A percentile compares a stretch with the other conserved stretches of the same genome.
Evolutionary conservation across 2,329 filamentous ascomycete genomes (phyloP).

Genomic region (Sporothrix phasma): DNA sequence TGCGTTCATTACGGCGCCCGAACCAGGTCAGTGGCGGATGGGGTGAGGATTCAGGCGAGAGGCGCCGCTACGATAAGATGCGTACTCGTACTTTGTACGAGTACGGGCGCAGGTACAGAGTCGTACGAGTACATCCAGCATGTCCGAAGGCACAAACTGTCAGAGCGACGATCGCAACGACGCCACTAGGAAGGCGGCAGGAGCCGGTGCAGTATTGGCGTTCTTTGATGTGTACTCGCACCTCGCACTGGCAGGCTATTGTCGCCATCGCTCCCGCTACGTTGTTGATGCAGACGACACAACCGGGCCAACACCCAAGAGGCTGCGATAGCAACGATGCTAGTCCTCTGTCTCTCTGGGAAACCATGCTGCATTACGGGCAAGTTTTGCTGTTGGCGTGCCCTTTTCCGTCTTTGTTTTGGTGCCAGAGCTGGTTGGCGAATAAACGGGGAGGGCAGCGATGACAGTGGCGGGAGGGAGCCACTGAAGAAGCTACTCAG

Average conservation of each 20-base stretch:
- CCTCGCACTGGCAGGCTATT: too few relatives aligned
- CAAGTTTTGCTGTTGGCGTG: background rate
- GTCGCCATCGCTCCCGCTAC: too few relatives aligned
- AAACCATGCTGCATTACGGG: background rate
- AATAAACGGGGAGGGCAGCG: background rate
- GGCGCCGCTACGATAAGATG: background rate
- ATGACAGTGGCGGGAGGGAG: background rate
- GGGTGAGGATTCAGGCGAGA: background rate
- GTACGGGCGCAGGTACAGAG: background rate
- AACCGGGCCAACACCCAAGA: too few relatives aligned
- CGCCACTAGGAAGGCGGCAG: background rate
- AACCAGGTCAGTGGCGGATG: background rate
- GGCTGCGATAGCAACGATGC: background rate
- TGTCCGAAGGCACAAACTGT: background rate
- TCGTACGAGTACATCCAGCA: background rate
- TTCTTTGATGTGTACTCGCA: too few relatives aligned
- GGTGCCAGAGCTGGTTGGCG: background rate
- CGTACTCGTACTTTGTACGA: too few relatives aligned
- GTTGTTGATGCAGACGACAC: background rate
- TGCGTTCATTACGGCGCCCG: background rate
- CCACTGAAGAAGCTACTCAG: background rate
- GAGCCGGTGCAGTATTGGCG: background rate
- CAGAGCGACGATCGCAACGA: background rate
- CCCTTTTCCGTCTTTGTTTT: slow-evolving; percentile 1
- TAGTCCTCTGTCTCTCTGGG: background rate